Evolutionary conservation across 1,284 basidiomycete genomes (phyloP).

Genomic region (Ganoderma leucocontextum): DNA sequence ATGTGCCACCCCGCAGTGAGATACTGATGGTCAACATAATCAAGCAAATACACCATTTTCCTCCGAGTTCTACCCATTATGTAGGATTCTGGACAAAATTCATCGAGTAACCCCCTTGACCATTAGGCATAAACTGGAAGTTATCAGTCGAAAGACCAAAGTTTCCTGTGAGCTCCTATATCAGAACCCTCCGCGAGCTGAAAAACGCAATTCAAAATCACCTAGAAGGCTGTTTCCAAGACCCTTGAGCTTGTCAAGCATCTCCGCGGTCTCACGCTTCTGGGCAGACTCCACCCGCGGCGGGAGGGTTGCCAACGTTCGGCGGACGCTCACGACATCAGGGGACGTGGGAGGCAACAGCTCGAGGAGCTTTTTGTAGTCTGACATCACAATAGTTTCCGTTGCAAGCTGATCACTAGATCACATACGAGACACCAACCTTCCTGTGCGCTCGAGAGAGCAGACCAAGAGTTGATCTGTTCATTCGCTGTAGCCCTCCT

Average conservation of each 20-base stretch:
- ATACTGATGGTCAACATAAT: background rate
- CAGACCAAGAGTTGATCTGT: slow-evolving; percentile 81
- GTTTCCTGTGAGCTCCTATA: slow-evolving; percentile 57
- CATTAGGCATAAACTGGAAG: slow-evolving; percentile 94
- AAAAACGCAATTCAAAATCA: slow-evolving; percentile 42
- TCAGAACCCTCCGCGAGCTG: background rate
- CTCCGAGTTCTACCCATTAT: slow-evolving; percentile 37
- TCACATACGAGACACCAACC: slow-evolving; percentile 54
- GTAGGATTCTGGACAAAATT: slow-evolving; percentile 65
- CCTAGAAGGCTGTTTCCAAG: slow-evolving; percentile 93
- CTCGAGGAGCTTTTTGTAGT: slow-evolving; percentile 76
- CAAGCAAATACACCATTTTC: background rate
- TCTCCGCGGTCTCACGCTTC: slow-evolving; percentile 90
- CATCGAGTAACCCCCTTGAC: slow-evolving; percentile 93
- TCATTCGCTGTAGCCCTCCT: slow-evolving; percentile 89
- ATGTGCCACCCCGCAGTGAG: background rate
- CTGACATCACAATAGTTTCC: slow-evolving; percentile 50
- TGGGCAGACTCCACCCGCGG: slow-evolving; percentile 78
- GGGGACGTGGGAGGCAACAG: slow-evolving; percentile 67
- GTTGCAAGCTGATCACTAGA: background rate
- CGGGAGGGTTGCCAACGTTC: slow-evolving; percentile 63
- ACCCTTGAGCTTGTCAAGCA: slow-evolving; percentile 93
- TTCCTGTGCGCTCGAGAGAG: slow-evolving; percentile 83
- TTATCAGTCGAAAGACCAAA: slow-evolving; percentile 92
- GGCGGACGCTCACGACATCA: slow-evolving; percentile 57